phyloP scores from a whole-genome alignment of 164 flowering plant genomes.

The Santalum album region DNA sequence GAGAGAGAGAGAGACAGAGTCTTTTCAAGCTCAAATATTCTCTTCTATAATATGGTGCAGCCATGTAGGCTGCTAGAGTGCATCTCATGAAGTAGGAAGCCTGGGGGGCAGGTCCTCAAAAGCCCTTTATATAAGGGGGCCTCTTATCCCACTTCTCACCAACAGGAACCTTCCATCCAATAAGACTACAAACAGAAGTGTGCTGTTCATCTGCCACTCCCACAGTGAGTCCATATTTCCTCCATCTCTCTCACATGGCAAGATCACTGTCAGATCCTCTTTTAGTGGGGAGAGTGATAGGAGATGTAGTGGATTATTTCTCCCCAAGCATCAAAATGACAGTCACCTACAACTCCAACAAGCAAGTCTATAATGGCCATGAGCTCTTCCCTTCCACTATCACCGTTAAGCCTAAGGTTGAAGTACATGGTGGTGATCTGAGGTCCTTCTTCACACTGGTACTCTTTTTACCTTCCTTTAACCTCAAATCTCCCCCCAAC shows the following conservation, averaged over 20 bases:
- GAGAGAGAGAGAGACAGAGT: too few relatives aligned
- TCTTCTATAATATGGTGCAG: too few relatives aligned
- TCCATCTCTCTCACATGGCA: conserved; percentile 21
- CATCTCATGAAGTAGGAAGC: too few relatives aligned
- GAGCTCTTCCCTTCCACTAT: conserved; percentile 49
- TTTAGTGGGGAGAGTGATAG: conserved; percentile 42
- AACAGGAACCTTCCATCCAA: too few relatives aligned
- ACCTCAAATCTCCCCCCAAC: too few relatives aligned
- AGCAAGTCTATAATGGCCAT: conserved; percentile 52
- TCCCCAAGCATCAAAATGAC: conserved; percentile 31
- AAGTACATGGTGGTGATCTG: conserved; percentile 53
- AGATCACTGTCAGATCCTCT: conserved; percentile 36
- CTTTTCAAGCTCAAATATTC: too few relatives aligned
- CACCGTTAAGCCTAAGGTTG: conserved; percentile 42
- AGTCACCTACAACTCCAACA: conserved; percentile 38
- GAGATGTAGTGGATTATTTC: conserved; percentile 51
- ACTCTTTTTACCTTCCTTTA: conserved; percentile 5
- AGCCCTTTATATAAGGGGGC: too few relatives aligned
- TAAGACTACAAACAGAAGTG: too few relatives aligned
- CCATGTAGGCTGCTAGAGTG: too few relatives aligned
- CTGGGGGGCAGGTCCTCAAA: too few relatives aligned
- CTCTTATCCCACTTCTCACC: too few relatives aligned
- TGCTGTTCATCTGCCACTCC: too few relatives aligned
- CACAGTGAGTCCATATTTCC: not conserved
- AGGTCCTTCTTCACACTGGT: conserved; percentile 61